Evolutionary conservation across 768 basidiomycete species (phyloP).

Genomic region (Coprinopsis strossmayeri): DNA sequence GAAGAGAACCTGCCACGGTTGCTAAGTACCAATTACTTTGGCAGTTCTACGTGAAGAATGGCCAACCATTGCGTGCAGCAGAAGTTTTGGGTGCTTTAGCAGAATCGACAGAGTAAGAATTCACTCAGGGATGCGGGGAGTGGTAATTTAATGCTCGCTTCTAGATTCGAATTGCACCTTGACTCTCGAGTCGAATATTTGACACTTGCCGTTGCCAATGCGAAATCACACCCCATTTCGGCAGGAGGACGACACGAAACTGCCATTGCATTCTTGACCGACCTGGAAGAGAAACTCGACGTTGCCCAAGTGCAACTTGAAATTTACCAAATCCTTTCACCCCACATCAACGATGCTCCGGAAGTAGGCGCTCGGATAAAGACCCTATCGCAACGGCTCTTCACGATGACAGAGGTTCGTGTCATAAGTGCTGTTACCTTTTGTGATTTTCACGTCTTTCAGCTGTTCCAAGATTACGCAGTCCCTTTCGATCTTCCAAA

Average conservation of each 20-base stretch:
- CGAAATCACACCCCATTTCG: constrained; percentile 88
- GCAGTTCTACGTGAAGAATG: constrained; percentile 95
- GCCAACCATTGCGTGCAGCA: constrained; percentile 82
- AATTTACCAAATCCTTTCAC: constrained; percentile 61
- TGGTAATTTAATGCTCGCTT: no score
- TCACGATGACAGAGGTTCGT: constrained; percentile 81
- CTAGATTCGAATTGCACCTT: constrained; percentile 63
- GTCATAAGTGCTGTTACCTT: neutral
- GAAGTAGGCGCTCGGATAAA: constrained; percentile 60
- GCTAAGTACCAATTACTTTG: constrained; percentile 87
- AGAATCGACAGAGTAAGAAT: constrained; percentile 72
- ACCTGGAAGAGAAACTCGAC: constrained; percentile 93
- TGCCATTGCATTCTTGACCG: constrained; percentile 92
- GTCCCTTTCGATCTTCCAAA: constrained; percentile 78
- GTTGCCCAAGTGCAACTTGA: constrained; percentile 97
- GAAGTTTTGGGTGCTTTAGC: constrained; percentile 79
- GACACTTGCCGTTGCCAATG: constrained; percentile 91
- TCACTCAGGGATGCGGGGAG: neutral
- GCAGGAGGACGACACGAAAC: constrained; percentile 73
- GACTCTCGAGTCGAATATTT: constrained; percentile 84
- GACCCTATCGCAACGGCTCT: constrained; percentile 50
- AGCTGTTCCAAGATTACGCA: constrained; percentile 89
- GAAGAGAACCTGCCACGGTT: constrained; percentile 71
- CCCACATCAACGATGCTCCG: constrained; percentile 53
- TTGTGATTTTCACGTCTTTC: constrained; percentile 6